Evolutionary conservation across 495 filamentous ascomycete genomes (phyloP), one percentile per base, ranked within the genome.

Genomic region (Podospora conica): DNA sequence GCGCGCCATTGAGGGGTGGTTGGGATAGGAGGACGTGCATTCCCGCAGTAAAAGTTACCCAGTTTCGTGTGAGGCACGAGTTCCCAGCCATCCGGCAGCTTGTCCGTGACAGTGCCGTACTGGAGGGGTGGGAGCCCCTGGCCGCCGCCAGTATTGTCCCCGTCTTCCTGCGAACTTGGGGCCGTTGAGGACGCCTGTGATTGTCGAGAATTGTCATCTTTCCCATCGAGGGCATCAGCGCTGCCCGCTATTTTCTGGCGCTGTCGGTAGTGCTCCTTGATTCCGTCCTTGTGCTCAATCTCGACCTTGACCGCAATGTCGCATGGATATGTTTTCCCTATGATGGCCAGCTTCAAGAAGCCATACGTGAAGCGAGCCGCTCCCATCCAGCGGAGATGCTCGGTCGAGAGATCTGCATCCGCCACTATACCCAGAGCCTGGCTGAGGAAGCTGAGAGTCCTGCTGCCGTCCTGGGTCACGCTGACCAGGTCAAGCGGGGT

Each of bases 41-140:
- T 98, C 60, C 95, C 95, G 9, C 88, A 89, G 75, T 95, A 97
- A 79, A 98, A 97, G 73, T 91, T 97, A 8, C 93, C 92, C 53
- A 98, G 79, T 20, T 86, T 90, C 64, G 91, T 87, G 60, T 88
- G 82, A 6, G 90, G 85, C 11, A 90, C 76, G 22, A 88, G 77
- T 60, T 88, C 82, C 90, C 92, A 96, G 33, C 85, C 88, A 9
- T 83, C 76, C 0, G 93, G 93, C 2, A 97, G 73, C 9, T 89
- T 82, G 67, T 94, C 90, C 58, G 85, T 83, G 63, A 94, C 82
- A 0, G 90, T 92, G 21, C 95, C 95, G 69, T 88, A 96, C 66
- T 85, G 80, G 53, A 98, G 80, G 7, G 85, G 74, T 12, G 93
- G 95, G 9, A 97, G 80, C 0, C 84, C 87, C 28, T 55, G 23